Conservation (phyloP, 352 stramenopile genomes). For the Plasmopara halstedii region DNA sequence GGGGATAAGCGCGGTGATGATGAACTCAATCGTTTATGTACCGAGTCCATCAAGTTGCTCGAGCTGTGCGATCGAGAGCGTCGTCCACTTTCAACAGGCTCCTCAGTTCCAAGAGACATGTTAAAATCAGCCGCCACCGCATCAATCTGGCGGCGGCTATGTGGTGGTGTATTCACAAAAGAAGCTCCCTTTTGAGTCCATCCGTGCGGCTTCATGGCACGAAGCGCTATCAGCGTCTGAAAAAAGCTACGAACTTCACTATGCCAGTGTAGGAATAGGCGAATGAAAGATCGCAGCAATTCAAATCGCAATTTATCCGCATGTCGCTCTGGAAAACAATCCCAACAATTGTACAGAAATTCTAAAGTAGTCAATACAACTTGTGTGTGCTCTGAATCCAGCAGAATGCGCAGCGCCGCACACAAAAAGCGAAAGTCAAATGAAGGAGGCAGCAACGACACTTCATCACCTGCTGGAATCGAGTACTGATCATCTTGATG, state of each 20-base stretch:
- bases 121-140: slow-evolving; percentile 84
- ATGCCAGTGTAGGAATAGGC: slow-evolving; percentile 84
- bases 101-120: slow-evolving; percentile 64
- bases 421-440: slow-evolving; percentile 87
- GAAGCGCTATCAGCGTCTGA: slow-evolving; percentile 79
- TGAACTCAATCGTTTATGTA: slow-evolving; percentile 70
- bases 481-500: slow-evolving; percentile 86
- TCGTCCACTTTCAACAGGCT: slow-evolving; percentile 38
- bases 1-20: slow-evolving; percentile 63
- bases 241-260: slow-evolving; percentile 83
- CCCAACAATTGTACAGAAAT: slow-evolving; percentile 87
- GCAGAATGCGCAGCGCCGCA: slow-evolving; percentile 65
- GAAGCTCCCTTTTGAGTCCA: slow-evolving; percentile 81
- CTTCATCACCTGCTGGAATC: slow-evolving; percentile 80
- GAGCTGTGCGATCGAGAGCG: slow-evolving; percentile 74
- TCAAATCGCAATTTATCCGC: slow-evolving; percentile 82
- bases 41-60: slow-evolving; percentile 76
- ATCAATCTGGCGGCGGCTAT: slow-evolving; percentile 82
- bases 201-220: slow-evolving; percentile 77
- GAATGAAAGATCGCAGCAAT: slow-evolving; percentile 66
- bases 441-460: slow-evolving; percentile 74
- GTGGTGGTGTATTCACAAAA: slow-evolving; percentile 82
- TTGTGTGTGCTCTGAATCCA: slow-evolving; percentile 81
- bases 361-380: slow-evolving; percentile 82
- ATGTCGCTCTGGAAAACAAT: slow-evolving; percentile 84